Conservation (phyloP, 176 grass and related monocot genomes). For the Phoenix roebelenii region DNA sequence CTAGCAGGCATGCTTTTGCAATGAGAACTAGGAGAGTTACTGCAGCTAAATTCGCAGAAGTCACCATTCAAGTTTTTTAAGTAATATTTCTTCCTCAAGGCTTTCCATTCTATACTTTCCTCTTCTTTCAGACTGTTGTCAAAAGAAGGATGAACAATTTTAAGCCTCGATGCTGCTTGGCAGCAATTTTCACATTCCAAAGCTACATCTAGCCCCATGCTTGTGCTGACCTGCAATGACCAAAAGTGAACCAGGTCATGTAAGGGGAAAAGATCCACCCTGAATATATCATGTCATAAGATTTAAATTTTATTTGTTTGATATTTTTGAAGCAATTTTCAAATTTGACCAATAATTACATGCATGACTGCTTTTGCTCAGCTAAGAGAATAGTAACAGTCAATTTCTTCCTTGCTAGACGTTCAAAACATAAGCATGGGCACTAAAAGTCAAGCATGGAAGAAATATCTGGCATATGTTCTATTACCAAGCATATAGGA, state of each 20-base stretch:
- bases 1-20: constrained; percentile 80
- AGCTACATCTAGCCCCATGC: constrained; percentile 36
- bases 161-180: constrained; percentile 8
- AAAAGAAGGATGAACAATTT: constrained; percentile 18
- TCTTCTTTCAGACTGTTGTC: constrained; percentile 15
- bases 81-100: constrained; percentile 13
- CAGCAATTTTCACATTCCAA: background rate
- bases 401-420: no score
- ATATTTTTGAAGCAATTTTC: no score
- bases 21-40: constrained; percentile 48
- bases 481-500: no score
- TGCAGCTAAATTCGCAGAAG: constrained; percentile 13
- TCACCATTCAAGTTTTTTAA: constrained; percentile 44
- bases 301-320: no score
- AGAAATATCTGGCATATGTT: no score
- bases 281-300: no score
- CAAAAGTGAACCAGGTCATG: background rate
- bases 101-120: constrained; percentile 30
- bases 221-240: background rate
- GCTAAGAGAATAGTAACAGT: no score
- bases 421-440: no score
- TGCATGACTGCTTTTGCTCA: no score
- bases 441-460: no score
- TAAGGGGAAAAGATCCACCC: no score
- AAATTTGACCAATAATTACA: no score